Evolutionary conservation across 805 yeast genomes (phyloP).

Genomic region (Millerozyma miso): DNA sequence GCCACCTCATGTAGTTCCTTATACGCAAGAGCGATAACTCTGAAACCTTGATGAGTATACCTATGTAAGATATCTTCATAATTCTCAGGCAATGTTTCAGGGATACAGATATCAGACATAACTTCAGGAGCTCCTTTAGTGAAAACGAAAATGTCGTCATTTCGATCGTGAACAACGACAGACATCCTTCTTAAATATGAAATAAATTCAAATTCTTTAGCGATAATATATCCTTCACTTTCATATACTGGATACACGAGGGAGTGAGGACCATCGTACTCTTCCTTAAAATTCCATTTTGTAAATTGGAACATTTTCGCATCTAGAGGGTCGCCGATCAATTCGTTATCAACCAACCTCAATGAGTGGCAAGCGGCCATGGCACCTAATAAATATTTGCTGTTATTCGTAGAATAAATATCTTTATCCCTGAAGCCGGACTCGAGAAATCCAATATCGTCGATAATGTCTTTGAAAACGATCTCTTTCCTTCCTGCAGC

Average conservation of each 20-base stretch:
- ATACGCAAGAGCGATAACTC: constrained; percentile 92
- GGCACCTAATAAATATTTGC: constrained; percentile 31
- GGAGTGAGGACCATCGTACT: constrained; percentile 19
- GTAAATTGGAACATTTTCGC: constrained; percentile 90
- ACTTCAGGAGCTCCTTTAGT: constrained; percentile 99
- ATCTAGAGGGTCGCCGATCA: constrained; percentile 93
- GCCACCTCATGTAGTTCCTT: constrained; percentile 36
- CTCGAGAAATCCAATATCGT: constrained; percentile 5
- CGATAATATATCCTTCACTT: constrained; percentile 26
- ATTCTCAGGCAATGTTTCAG: constrained; percentile 66
- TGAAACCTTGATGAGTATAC: constrained; percentile 89
- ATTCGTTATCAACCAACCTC: constrained; percentile 68
- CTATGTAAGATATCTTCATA: constrained; percentile 70
- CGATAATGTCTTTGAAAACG: constrained; percentile 26
- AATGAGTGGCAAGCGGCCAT: constrained; percentile 87
- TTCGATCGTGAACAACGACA: constrained; percentile 52
- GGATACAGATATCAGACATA: constrained; percentile 70
- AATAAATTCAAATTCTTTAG: constrained; percentile 72
- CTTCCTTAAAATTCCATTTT: constrained; percentile 71
- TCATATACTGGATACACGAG: constrained; percentile 11
- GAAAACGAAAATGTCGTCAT: constrained; percentile 28
- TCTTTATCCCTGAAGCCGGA: constrained; percentile 5
- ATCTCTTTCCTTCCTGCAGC: constrained; percentile 38
- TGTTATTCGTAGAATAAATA: constrained; percentile 26
- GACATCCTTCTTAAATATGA: constrained; percentile 88